Evolutionary conservation across 2,329 filamentous ascomycete genomes (phyloP).

Genomic region (Onygenales sp.): DNA sequence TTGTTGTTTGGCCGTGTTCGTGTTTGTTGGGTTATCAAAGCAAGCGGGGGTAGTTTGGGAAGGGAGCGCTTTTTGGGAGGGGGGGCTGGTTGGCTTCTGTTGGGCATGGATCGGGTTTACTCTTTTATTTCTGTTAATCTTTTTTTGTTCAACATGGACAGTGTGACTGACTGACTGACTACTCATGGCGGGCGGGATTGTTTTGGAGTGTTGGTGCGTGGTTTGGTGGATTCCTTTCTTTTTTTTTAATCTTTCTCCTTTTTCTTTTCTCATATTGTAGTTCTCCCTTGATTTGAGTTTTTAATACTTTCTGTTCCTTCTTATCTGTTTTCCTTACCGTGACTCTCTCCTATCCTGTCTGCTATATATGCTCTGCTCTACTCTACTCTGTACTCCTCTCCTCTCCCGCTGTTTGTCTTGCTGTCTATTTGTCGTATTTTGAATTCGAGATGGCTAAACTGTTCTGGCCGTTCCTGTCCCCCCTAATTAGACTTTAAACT

Average conservation of each 20-base stretch:
- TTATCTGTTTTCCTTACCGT: neutral
- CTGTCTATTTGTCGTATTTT: too few species aligned
- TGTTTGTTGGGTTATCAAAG: conserved; percentile 1
- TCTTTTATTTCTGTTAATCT: neutral
- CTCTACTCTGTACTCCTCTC: too few species aligned
- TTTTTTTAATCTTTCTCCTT: conserved; percentile 3
- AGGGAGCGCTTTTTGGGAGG: neutral
- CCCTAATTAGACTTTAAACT: too few species aligned
- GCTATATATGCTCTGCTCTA: too few species aligned
- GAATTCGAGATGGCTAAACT: too few species aligned
- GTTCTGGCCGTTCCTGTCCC: too few species aligned
- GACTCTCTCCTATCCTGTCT: too few species aligned
- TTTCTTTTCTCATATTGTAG: conserved; percentile 17
- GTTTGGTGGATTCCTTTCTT: conserved; percentile 18
- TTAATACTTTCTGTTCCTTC: neutral
- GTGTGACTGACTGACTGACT: neutral
- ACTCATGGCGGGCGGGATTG: neutral
- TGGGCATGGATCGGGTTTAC: neutral
- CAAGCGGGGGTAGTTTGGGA: neutral
- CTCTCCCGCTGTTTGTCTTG: too few species aligned
- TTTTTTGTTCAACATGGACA: conserved; percentile 1
- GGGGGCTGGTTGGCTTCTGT: neutral
- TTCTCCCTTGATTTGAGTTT: conserved; percentile 15
- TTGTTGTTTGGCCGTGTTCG: neutral
- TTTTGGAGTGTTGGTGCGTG: conserved; percentile 1